Percentiles rank a stretch among this genome's conserved stretches.
These are phyloP conservation scores for Saccharomyces hybrid DNA, from an alignment of 1,139 yeast genomes.

Conservation along the genomic window DNA sequence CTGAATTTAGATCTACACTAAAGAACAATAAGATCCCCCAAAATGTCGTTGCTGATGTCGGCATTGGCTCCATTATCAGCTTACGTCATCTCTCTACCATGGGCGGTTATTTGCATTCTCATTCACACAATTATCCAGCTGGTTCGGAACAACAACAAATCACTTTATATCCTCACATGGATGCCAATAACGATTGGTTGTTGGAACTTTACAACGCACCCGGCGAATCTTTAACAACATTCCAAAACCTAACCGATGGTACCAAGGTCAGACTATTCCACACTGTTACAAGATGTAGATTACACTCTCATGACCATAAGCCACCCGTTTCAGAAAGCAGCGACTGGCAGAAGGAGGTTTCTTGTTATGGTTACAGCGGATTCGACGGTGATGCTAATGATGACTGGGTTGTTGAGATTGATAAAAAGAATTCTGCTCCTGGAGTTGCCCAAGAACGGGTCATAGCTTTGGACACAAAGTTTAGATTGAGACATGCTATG, in stretches of 20 bases:
- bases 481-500: constrained; percentile 85
- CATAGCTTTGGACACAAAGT: constrained; percentile 74
- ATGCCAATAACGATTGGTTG: constrained; percentile 78
- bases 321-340: constrained; percentile 81
- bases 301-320: constrained; percentile 94
- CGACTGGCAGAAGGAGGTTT: constrained; percentile 95
- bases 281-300: constrained; percentile 60
- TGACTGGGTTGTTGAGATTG: constrained; percentile 87
- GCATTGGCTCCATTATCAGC: constrained; percentile 73
- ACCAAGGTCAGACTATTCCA: constrained; percentile 77
- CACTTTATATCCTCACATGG: constrained; percentile 89
- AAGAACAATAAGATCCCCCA: constrained; percentile 63
- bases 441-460: constrained; percentile 57
- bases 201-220: constrained; percentile 60
- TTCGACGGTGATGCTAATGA: constrained; percentile 95
- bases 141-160: constrained; percentile 96
- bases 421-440: constrained; percentile 47
- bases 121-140: constrained; percentile 71
- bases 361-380: constrained; percentile 85
- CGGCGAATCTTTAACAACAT: constrained; percentile 38
- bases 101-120: constrained; percentile 96
- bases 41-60: constrained; percentile 72
- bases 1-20: constrained; percentile 79
- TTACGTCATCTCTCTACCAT: constrained; percentile 77
- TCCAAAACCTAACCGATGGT: constrained; percentile 66